Evolutionary conservation across 169 alveolate species (phyloP).

Genomic region (Eimeria falciformis): DNA sequence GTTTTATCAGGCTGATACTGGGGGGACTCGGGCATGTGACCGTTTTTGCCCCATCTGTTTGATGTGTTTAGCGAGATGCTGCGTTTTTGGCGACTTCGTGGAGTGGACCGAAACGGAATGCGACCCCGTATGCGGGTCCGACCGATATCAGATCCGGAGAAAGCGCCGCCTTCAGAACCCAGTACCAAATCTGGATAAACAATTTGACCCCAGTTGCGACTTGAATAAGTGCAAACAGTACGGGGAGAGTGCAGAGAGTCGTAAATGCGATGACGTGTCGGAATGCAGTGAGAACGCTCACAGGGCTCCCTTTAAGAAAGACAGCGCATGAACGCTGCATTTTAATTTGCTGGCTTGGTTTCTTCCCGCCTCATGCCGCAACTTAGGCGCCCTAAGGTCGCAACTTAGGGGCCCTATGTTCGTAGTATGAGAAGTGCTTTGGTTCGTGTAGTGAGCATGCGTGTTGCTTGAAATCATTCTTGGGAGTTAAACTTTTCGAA

Average conservation of each 20-base stretch:
- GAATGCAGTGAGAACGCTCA: not conserved
- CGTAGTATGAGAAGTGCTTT: too few species aligned
- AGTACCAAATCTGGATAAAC: not conserved
- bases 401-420: too few species aligned
- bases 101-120: slow-evolving; percentile 65
- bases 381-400: too few species aligned
- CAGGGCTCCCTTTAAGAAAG: too few species aligned
- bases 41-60: too few species aligned
- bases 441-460: too few species aligned
- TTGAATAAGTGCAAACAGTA: not conserved
- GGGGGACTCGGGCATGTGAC: too few species aligned
- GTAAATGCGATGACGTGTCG: not conserved
- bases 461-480: too few species aligned
- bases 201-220: not conserved
- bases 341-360: not conserved
- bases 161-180: slow-evolving; percentile 45
- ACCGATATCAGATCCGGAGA: slow-evolving; percentile 39
- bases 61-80: slow-evolving; percentile 52
- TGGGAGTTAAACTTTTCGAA: not conserved
- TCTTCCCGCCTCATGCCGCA: not conserved
- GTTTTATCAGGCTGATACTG: too few species aligned
- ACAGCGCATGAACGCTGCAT: not conserved
- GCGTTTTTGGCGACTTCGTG: slow-evolving; percentile 50
- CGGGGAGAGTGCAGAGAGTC: not conserved
- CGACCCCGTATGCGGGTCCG: slow-evolving; percentile 47